phyloP scores from a whole-genome alignment of 768 basidiomycete species.

The Leccinum aurantiacum region DNA sequence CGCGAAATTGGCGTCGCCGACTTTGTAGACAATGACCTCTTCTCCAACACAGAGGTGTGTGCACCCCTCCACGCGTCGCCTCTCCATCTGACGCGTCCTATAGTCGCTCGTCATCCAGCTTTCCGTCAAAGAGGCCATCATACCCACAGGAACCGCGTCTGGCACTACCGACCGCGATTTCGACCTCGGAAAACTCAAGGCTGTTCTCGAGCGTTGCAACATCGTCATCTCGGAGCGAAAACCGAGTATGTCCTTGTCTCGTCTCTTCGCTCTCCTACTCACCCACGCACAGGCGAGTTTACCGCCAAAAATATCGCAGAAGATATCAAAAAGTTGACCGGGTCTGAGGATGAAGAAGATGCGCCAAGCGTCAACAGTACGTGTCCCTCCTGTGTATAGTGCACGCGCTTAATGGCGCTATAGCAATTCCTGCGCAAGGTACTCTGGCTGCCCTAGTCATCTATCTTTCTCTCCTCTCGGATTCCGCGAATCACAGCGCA shows the following conservation, averaged over 20 bases:
- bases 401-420: slow-evolving; percentile 25
- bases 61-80: background rate
- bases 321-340: slow-evolving; percentile 55
- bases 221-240: slow-evolving; percentile 90
- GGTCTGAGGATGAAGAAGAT: slow-evolving; percentile 29
- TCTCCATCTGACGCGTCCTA: background rate
- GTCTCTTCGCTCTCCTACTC: background rate
- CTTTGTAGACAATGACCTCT: slow-evolving; percentile 92
- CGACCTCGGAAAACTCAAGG: slow-evolving; percentile 83
- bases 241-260: slow-evolving; percentile 53
- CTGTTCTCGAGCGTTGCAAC: slow-evolving; percentile 85
- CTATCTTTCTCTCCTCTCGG: slow-evolving; percentile 79
- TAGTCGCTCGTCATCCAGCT: slow-evolving; percentile 95
- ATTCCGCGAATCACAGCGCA: slow-evolving; percentile 74
- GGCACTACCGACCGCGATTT: slow-evolving; percentile 80
- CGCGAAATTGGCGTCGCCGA: slow-evolving; percentile 87
- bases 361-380: slow-evolving; percentile 14
- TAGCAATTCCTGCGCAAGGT: slow-evolving; percentile 71
- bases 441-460: slow-evolving; percentile 78
- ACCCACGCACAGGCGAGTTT: slow-evolving; percentile 68
- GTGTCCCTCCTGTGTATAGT: background rate
- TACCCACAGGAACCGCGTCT: slow-evolving; percentile 70
- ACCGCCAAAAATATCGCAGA: slow-evolving; percentile 74
- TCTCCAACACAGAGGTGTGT: slow-evolving; percentile 89
- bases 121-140: slow-evolving; percentile 93